phyloP scores from a whole-genome alignment of 1,284 basidiomycete genomes.

The Apiotrichum veenhuisii region DNA sequence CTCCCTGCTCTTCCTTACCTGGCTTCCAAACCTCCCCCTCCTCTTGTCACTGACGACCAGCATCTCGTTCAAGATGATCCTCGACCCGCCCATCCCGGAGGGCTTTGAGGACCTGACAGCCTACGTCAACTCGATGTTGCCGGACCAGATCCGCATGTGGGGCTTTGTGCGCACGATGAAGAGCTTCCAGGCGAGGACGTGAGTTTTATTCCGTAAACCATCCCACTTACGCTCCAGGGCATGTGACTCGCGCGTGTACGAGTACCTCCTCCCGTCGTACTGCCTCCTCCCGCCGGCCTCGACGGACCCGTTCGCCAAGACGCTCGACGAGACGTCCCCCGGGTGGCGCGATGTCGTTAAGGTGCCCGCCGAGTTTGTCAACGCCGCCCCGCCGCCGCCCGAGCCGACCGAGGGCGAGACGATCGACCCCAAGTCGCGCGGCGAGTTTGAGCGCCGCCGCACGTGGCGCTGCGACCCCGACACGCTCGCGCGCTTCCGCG shows the following conservation, averaged over 20 bases:
- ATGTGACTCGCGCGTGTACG: conserved; percentile 93
- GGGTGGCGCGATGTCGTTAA: conserved; percentile 43
- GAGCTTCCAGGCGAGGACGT: conserved; percentile 87
- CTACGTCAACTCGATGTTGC: conserved; percentile 81
- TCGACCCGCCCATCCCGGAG: conserved; percentile 64
- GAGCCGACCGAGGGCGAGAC: conserved; percentile 45
- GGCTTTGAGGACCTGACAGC: conserved; percentile 58
- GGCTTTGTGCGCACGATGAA: conserved; percentile 81
- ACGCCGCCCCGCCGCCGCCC: conserved; percentile 42
- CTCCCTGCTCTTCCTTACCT: no score
- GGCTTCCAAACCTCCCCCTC: no score
- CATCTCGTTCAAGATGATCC: conserved; percentile 84
- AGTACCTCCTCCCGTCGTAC: conserved; percentile 94
- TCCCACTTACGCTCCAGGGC: conserved; percentile 23
- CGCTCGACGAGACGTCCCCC: conserved; percentile 48
- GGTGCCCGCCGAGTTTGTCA: conserved; percentile 35
- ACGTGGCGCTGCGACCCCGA: conserved; percentile 64
- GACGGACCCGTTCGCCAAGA: conserved; percentile 59
- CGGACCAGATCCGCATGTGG: conserved; percentile 90
- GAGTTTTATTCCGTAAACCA: conserved; percentile 36
- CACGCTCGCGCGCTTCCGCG: conserved; percentile 59
- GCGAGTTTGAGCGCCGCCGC: conserved; percentile 43
- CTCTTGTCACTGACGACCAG: conserved; percentile 18
- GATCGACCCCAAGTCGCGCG: conserved; percentile 27
- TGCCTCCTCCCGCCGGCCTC: conserved; percentile 88